Base-by-base conservation (phyloP, 768 basidiomycete genomes). In the Amanita exitialis region DNA sequence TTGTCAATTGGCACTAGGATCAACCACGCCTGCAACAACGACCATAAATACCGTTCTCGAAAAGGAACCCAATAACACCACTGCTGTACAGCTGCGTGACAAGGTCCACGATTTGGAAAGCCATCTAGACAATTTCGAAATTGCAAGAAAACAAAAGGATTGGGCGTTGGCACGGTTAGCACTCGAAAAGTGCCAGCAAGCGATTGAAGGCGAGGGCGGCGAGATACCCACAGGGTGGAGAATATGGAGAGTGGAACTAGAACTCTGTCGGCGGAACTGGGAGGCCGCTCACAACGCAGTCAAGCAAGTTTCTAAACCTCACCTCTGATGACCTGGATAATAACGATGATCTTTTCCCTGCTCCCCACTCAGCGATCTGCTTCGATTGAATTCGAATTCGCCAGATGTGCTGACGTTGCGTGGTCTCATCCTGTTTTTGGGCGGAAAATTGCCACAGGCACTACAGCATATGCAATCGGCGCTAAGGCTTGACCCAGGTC, bases 81-180 rank as follows among this genome's bases (percentile, higher is more conserved):
- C 73, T 1, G 84, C 84, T 1, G 53, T 76, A 30, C 78, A 82
- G 61, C 74, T 90, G 18, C 73, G 78, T 51, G 73, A 71, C 20
- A 81, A 81, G 57, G 76, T 85, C 13, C 68, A 73, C 43, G 69
- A 76, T 21, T 72, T 93, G 13, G 78, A 86, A 58, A 67, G 66
- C 6, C 86, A 90, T 55, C 66, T 90, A 6, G 73, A 76, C 41
- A 85, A 78, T 58, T 80, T 85, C 46, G 73, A 81, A 45, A 59
- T 58, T 6, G 80, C 88, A 12, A 68, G 73, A 53, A 68, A 63
- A 27, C 72, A 69, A 59, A 78, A 77, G 56, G 82, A 90, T 52
- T 93, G 89, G 88, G 80, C 71, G 0, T 75, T 87, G 66, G 86
- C 87, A 1, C 65, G 89, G 42, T 62, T 91, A n/a, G 85, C 86